Conservation (phyloP, 441 rosid species). For the Brassica hybrid region DNA sequence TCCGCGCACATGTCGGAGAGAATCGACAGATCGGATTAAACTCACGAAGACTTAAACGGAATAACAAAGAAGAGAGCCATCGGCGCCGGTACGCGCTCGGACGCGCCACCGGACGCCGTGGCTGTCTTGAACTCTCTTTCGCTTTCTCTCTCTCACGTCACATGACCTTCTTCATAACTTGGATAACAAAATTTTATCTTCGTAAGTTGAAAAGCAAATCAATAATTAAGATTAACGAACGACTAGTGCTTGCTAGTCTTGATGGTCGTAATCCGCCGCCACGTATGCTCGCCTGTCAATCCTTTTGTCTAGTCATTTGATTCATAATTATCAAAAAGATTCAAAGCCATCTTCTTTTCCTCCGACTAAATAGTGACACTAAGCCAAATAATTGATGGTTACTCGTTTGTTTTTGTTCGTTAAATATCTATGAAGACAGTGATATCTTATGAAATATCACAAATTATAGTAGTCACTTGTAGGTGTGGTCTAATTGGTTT, state of each 20-base stretch:
- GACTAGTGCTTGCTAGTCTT: not conserved
- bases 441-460: not conserved
- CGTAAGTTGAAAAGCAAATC: not conserved
- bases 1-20: too few species aligned
- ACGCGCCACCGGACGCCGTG: too few species aligned
- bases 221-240: not conserved
- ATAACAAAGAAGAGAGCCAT: too few species aligned
- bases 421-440: slow-evolving; percentile 2
- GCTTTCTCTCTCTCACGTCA: too few species aligned
- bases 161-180: too few species aligned
- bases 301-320: not conserved
- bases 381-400: slow-evolving; percentile 17
- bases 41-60: too few species aligned
- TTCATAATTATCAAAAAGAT: not conserved
- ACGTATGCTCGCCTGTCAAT: slow-evolving; percentile 6
- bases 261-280: not conserved
- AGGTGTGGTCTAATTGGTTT: not conserved
- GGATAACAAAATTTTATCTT: not conserved
- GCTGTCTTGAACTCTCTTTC: too few species aligned
- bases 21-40: too few species aligned
- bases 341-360: not conserved
- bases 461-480: slow-evolving; percentile 1
- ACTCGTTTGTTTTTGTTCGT: slow-evolving; percentile 10
- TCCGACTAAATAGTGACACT: not conserved
- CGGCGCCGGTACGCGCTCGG: too few species aligned